Percentiles rank a stretch among this genome's conserved stretches.
Conservation (phyloP, 2,329 filamentous ascomycete species). For the Colletotrichum gigasporum region DNA sequence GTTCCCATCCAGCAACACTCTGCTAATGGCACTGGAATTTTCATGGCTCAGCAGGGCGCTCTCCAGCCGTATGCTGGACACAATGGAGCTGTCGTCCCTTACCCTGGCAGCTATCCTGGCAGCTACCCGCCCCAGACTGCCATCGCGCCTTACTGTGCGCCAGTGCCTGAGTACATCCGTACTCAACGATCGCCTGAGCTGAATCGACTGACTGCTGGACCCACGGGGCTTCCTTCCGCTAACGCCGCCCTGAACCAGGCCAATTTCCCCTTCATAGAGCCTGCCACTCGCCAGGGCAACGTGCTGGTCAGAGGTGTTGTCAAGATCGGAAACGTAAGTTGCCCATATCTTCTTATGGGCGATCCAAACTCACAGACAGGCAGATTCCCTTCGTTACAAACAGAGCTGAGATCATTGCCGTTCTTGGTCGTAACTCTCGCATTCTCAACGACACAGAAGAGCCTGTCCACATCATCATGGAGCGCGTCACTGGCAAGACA, state of each 20-base stretch:
- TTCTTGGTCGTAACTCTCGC: slow-evolving; percentile 66
- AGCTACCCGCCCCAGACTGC: background rate
- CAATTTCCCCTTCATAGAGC: slow-evolving; percentile 60
- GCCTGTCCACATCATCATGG: slow-evolving; percentile 72
- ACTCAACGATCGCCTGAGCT: slow-evolving; percentile 48
- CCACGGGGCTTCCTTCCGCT: slow-evolving; percentile 44
- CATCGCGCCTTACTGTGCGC: background rate
- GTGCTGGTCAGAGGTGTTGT: slow-evolving; percentile 51
- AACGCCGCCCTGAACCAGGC: slow-evolving; percentile 45
- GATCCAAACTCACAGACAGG: slow-evolving; percentile 5
- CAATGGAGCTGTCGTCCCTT: slow-evolving; percentile 13
- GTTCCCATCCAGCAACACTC: background rate
- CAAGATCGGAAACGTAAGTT: slow-evolving; percentile 60
- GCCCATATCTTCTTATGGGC: background rate
- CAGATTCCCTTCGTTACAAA: slow-evolving; percentile 67
- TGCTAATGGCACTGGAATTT: background rate
- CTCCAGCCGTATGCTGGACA: background rate
- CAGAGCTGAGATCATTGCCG: slow-evolving; percentile 64
- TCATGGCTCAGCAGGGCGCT: background rate
- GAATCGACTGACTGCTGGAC: slow-evolving; percentile 45
- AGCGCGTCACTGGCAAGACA: slow-evolving; percentile 69
- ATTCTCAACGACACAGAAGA: slow-evolving; percentile 64
- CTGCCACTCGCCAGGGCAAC: slow-evolving; percentile 35
- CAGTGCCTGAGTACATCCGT: slow-evolving; percentile 33
- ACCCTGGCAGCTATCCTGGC: background rate